A percentile compares a stretch with the other conserved stretches of the same genome.
Evolutionary conservation across 352 stramenopile species (phyloP).

Genomic region (Paralagenidium karlingii): DNA sequence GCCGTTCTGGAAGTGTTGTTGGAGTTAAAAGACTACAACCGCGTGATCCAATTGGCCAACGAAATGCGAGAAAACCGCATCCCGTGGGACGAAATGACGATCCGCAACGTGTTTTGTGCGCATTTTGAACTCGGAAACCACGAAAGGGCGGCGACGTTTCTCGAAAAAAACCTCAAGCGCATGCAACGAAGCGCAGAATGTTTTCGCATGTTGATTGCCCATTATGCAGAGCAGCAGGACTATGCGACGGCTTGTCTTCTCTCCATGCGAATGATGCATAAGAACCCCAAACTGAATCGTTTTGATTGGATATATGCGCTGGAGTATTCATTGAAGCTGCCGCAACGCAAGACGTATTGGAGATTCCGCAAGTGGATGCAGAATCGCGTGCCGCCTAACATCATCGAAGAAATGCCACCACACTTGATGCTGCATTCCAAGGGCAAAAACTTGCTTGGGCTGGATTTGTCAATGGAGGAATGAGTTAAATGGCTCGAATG

Average conservation of each 20-base stretch:
- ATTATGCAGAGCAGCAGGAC: slow-evolving; percentile 54
- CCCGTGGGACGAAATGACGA: slow-evolving; percentile 56
- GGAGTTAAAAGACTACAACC: slow-evolving; percentile 36
- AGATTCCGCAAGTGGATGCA: slow-evolving; percentile 84
- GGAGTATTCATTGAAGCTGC: slow-evolving; percentile 33
- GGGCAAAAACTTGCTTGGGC: too few relatives aligned
- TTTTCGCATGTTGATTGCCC: slow-evolving; percentile 57
- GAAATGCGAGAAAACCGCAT: slow-evolving; percentile 46
- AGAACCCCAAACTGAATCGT: slow-evolving; percentile 59
- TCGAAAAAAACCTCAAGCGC: slow-evolving; percentile 52
- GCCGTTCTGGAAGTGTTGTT: slow-evolving; percentile 42
- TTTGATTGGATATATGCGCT: slow-evolving; percentile 73
- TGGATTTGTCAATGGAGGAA: too few relatives aligned
- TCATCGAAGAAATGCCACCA: slow-evolving; percentile 36
- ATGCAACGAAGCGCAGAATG: slow-evolving; percentile 58
- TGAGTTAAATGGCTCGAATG: too few relatives aligned
- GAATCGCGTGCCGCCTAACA: slow-evolving; percentile 35
- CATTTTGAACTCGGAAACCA: slow-evolving; percentile 42
- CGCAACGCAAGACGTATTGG: slow-evolving; percentile 65
- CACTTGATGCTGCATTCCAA: slow-evolving; percentile 71
- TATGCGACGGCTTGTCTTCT: slow-evolving; percentile 44
- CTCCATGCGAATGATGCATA: slow-evolving; percentile 81
- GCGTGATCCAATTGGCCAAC: slow-evolving; percentile 33
- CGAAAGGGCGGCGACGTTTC: slow-evolving; percentile 48
- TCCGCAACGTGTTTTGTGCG: slow-evolving; percentile 47